Conservation (phyloP, 2,329 filamentous ascomycete species). For the Phaeoacremonium minimum region DNA sequence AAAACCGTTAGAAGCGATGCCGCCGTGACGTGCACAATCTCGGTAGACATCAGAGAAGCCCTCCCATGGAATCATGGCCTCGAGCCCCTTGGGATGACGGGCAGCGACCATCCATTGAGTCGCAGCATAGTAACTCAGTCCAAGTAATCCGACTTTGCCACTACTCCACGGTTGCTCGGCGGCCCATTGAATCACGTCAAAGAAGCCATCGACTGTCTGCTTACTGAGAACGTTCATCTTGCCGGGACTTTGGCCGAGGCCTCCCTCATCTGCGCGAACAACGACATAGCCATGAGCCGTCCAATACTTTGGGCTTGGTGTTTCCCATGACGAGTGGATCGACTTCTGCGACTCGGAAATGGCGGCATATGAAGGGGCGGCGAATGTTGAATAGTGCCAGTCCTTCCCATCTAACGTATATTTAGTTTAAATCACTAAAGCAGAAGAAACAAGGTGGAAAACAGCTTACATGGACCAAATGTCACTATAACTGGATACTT, state of each 20-base stretch:
- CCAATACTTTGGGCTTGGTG: conserved; percentile 47
- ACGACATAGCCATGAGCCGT: conserved; percentile 42
- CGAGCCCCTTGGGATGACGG: conserved; percentile 28
- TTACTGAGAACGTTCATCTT: conserved; percentile 33
- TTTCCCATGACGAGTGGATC: conserved; percentile 47
- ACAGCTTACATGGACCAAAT: too few relatives aligned
- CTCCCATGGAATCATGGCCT: conserved; percentile 36
- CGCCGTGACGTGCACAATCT: conserved; percentile 50
- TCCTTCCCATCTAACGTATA: too few relatives aligned
- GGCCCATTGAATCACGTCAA: conserved; percentile 36
- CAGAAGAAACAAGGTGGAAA: too few relatives aligned
- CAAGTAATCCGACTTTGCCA: conserved; percentile 34
- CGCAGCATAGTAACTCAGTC: conserved; percentile 33
- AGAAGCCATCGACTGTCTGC: conserved; percentile 33
- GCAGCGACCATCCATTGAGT: conserved; percentile 36
- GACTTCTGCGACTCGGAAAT: conserved; percentile 43
- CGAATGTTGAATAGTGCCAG: conserved; percentile 22
- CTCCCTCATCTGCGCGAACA: conserved; percentile 39
- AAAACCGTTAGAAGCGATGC: conserved; percentile 48
- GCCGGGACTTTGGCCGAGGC: conserved; percentile 32
- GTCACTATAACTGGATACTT: too few relatives aligned
- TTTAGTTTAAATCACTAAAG: too few relatives aligned
- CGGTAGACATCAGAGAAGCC: conserved; percentile 40
- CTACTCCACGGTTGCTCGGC: conserved; percentile 30
- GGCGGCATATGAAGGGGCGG: conserved; percentile 30